These are phyloP conservation scores for Sanghuangporus weigelae DNA, from an alignment of 1,284 basidiomycete genomes.

Conservation along the genomic window DNA sequence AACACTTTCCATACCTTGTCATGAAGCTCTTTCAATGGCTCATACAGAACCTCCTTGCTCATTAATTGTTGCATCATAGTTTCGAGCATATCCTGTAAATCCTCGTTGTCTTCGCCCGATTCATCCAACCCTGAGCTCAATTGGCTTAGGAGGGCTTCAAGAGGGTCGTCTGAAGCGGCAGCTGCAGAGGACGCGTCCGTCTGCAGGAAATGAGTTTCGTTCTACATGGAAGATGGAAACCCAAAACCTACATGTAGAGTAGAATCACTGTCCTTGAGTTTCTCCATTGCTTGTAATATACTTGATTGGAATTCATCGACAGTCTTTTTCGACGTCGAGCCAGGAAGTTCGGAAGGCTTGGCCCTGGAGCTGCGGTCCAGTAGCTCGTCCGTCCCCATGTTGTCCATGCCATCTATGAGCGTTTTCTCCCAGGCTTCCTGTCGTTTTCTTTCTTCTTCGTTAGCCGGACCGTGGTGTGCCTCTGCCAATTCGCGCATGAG, in stretches of 20 bases:
- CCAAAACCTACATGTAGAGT: slow-evolving; percentile 36
- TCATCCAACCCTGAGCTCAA: slow-evolving; percentile 32
- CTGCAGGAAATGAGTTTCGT: slow-evolving; percentile 12
- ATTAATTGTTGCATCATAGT: slow-evolving; percentile 92
- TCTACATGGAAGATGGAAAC: slow-evolving; percentile 12
- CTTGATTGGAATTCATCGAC: slow-evolving; percentile 67
- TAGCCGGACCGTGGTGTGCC: slow-evolving; percentile 28
- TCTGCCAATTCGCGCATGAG: slow-evolving; percentile 67
- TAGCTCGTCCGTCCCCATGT: slow-evolving; percentile 31
- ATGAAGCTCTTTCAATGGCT: slow-evolving; percentile 85
- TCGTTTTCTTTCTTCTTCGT: slow-evolving; percentile 32
- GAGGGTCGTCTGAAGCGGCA: slow-evolving; percentile 31
- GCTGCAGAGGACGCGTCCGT: slow-evolving; percentile 30
- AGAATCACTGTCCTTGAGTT: slow-evolving; percentile 70
- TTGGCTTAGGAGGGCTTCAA: slow-evolving; percentile 47
- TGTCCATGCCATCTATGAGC: slow-evolving; percentile 66
- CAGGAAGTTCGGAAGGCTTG: slow-evolving; percentile 15
- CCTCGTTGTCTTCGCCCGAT: slow-evolving; percentile 47
- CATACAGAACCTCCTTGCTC: slow-evolving; percentile 90
- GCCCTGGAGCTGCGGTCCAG: slow-evolving; percentile 17
- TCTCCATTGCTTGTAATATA: slow-evolving; percentile 76
- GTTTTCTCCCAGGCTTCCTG: slow-evolving; percentile 68
- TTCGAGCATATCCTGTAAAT: slow-evolving; percentile 77
- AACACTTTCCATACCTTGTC: slow-evolving; percentile 50
- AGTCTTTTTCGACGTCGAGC: slow-evolving; percentile 22